Evolutionary conservation across 495 filamentous ascomycete species (phyloP), one percentile per base, ranked within the genome.

Genomic region (Penicillium pancosmium): DNA sequence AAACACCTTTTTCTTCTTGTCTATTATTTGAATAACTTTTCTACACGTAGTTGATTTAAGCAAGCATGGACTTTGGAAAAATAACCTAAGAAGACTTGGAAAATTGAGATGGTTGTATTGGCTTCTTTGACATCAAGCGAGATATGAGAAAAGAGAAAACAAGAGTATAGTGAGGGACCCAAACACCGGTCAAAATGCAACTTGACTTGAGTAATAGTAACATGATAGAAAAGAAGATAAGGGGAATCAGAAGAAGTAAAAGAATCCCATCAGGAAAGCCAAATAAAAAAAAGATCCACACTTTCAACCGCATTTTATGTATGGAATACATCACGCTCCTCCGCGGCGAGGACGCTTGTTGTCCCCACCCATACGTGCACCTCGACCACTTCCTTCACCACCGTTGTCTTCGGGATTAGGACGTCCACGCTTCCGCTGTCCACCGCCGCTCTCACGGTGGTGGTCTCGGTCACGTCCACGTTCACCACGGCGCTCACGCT

Each of bases 321-420:
- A n/a, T 31, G 27, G 27, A 12, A 21, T 25, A 19, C 7, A 41
- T 75, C 62, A 79, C 35, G 62, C 65, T 51, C 78, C 78, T 38
- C 78, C 78, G 23, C 78, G 74, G 49, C 78, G 74, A 50, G 74
- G 72, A 33, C 78, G 74, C 57, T 80, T 80, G 57, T 64, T 80
- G 4, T 80, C 78, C 56, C 65, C 68, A 21, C 74, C 73, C 59
- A 72, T 73, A 10, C 77, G 62, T 56, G 66, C 71, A 25, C 75
- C 75, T 19, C 75, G 69, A n/a, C 59, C 65, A 43, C 56, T 54
- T 47, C 68, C 70, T 55, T 74, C 71, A 15, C 69, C 75, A 31
- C 68, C 70, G 18, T 57, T 61, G 16, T 70, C 65, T 4, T 75
- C 74, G 12, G 60, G 67, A 41, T 71, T 74, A 18, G 70, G 72